Evolutionary conservation across 2,329 filamentous ascomycete genomes (phyloP), one percentile per base, ranked within the genome.

Genomic region (Dactylellina drechsleri): DNA sequence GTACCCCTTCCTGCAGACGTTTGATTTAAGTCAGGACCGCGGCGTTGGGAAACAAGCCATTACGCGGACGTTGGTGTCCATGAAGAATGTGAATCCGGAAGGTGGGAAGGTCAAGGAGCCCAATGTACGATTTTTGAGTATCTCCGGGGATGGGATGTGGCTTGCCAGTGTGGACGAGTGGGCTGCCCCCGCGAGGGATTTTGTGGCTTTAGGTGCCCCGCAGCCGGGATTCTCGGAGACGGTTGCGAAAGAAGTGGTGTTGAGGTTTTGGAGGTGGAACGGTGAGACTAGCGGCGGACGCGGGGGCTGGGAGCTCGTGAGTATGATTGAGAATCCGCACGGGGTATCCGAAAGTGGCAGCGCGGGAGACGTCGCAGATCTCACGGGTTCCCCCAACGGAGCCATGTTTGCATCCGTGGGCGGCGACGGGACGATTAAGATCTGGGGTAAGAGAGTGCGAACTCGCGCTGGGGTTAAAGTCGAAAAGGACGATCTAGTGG

Each of bases 111-210:
- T 98, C 58, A 85, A 88, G 13, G 91, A 97, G 78, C 94, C 95
- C 0, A 87, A 90, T 76, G 87, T 97, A 54, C 90, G 87, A 5
- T 87, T 91, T 66, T 84, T 98, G 59, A 87, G 89, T 50, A 88
- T 95, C 78, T 94, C 91, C 50, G 84, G 86, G 58, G 90, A 98
- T 80, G 94, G 94, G 16, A 86, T 88, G 77, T 98, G 94, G 93
- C 86, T 99, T 68, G 93, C 91, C 3, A 97, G 92, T 0, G 87
- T 96, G 0, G 95, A 99, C 80, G 91, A 93, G 79, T 99, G 95
- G 95, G 86, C 87, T 60, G 93, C 93, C 0, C 88, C 91, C 8
- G 83, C 84, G 12, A 84, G 87, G 73, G 93, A 97, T 80, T 82
- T 91, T 13, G 85, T 87, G 45, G 86, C 86, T 66, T 81, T 91